These are phyloP conservation scores for Neoboletus magnificus DNA, from an alignment of 768 basidiomycete species.

Conservation along the genomic window DNA sequence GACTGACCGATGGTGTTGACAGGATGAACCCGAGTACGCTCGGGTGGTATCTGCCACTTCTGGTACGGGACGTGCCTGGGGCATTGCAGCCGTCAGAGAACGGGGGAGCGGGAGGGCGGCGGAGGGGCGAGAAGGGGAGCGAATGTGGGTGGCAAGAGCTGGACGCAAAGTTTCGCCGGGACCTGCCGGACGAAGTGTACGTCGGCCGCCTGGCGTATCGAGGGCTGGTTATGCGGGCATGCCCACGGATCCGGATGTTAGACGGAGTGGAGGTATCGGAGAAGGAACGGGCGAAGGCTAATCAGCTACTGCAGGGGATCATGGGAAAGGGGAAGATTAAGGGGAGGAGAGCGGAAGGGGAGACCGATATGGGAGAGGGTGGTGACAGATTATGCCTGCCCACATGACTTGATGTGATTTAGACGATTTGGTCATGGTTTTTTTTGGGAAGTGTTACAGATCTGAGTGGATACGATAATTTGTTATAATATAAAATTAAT, in stretches of 20 bases:
- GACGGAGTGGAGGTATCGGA: slow-evolving; percentile 83
- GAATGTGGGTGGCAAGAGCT: slow-evolving; percentile 62
- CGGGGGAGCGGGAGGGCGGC: slow-evolving; percentile 16
- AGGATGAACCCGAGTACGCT: slow-evolving; percentile 97
- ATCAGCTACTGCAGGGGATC: slow-evolving; percentile 59
- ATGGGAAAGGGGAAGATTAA: slow-evolving; percentile 41
- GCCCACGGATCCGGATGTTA: slow-evolving; percentile 61
- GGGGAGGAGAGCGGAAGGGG: slow-evolving; percentile 20
- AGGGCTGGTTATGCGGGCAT: slow-evolving; percentile 80
- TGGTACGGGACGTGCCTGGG: slow-evolving; percentile 65
- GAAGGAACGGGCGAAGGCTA: slow-evolving; percentile 84
- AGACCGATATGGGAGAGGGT: slow-evolving; percentile 13
- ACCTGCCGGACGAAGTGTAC: slow-evolving; percentile 86
- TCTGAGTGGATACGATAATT: slow-evolving; percentile 8
- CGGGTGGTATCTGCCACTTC: slow-evolving; percentile 90
- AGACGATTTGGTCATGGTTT: not conserved
- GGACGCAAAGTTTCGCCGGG: slow-evolving; percentile 84
- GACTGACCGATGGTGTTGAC: slow-evolving; percentile 22
- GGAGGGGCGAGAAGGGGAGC: slow-evolving; percentile 32
- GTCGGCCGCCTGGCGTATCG: slow-evolving; percentile 86
- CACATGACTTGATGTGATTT: slow-evolving; percentile 26
- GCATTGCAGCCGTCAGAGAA: slow-evolving; percentile 61
- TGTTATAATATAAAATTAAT: slow-evolving; percentile 12
- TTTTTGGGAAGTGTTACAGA: slow-evolving; percentile 3
- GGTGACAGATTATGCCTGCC: slow-evolving; percentile 32